These are phyloP conservation scores for Candida frijolesensis DNA, from an alignment of 1,139 yeast genomes.

Conservation along the genomic window DNA sequence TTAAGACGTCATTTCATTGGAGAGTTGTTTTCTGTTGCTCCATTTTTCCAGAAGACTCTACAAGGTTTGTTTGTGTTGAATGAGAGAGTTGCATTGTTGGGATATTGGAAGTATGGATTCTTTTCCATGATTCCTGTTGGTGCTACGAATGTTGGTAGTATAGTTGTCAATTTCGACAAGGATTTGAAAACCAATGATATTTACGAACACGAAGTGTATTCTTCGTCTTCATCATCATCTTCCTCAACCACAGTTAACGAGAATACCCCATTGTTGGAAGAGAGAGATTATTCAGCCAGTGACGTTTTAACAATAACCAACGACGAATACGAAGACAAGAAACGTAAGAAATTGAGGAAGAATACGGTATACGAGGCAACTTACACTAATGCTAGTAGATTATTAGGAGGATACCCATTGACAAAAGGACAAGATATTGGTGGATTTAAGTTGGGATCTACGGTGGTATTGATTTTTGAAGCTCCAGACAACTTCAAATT, in stretches of 20 bases:
- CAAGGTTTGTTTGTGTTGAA: slow-evolving; percentile 88
- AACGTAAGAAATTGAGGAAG: slow-evolving; percentile 51
- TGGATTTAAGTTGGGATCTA: slow-evolving; percentile 93
- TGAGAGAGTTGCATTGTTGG: slow-evolving; percentile 93
- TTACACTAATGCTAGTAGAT: slow-evolving; percentile 73
- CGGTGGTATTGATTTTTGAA: slow-evolving; percentile 94
- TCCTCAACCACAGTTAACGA: slow-evolving; percentile 22
- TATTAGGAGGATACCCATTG: slow-evolving; percentile 88
- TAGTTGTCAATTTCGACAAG: slow-evolving; percentile 87
- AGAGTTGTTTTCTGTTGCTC: slow-evolving; percentile 93
- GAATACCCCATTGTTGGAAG: slow-evolving; percentile 34
- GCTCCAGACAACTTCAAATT: slow-evolving; percentile 85
- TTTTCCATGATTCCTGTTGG: slow-evolving; percentile 99
- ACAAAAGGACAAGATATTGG: slow-evolving; percentile 95
- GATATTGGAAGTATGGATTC: slow-evolving; percentile 96
- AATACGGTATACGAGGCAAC: slow-evolving; percentile 95
- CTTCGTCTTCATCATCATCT: slow-evolving; percentile 5
- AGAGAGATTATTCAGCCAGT: slow-evolving; percentile 15
- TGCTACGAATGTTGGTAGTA: slow-evolving; percentile 97
- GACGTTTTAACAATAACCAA: slow-evolving; percentile 20
- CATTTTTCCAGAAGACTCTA: slow-evolving; percentile 87
- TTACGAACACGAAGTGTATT: slow-evolving; percentile 56
- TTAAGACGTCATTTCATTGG: slow-evolving; percentile 95
- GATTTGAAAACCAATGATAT: slow-evolving; percentile 82
- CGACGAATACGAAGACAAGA: slow-evolving; percentile 18